Base-by-base conservation (phyloP, 1,284 basidiomycete genomes). In the Trichosporon coremiiforme region DNA sequence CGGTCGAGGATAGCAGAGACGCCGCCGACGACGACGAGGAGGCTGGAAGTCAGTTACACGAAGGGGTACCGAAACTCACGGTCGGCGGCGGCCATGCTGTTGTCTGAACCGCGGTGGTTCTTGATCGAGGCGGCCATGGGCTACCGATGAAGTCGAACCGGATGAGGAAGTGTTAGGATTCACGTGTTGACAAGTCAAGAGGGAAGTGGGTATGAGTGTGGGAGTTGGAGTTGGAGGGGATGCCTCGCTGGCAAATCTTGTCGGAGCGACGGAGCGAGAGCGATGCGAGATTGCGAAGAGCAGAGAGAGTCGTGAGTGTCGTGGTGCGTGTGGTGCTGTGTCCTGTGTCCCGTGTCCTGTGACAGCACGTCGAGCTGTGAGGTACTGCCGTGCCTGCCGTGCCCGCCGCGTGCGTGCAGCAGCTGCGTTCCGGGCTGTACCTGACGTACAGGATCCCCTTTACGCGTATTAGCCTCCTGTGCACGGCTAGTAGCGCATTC, bases 1-100 rank as follows among this genome's bases (percentile, higher is more conserved):
- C 66, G 10, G 71, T 66, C 8, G 66, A 53, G 41, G 70, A 17
- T n/a, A 71, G 68, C 5, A 66, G 25, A 9, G 68, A 69, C 4
- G 65, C 38, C 1, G 69, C 50, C 15, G 71, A 50, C 36, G 68
- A 66, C n/a, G 65, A 17, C 31, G n/a, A n/a, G n/a, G 47, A 53
- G 47, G 57, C 57, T 60, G 57, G 2, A n/a, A 13, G 57, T 60
- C 57, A 60, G 57, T 53, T 53, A 8, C 4, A 22, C 1, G n/a
- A 12, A 38, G n/a, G n/a, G n/a, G n/a, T 10, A 10, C 2, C 3
- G 5, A 5, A 53, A 53, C 47, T 53, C 47, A 53, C 47, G 47
- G 47, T 53, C 47, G 47, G 13, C 17, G 47, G 47, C 20, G 20
- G 47, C 10, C 47, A 53, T 53, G n/a, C n/a, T n/a, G 47, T 15